Conservation (phyloP, 768 basidiomycete genomes). For the Panellus pusillus region DNA sequence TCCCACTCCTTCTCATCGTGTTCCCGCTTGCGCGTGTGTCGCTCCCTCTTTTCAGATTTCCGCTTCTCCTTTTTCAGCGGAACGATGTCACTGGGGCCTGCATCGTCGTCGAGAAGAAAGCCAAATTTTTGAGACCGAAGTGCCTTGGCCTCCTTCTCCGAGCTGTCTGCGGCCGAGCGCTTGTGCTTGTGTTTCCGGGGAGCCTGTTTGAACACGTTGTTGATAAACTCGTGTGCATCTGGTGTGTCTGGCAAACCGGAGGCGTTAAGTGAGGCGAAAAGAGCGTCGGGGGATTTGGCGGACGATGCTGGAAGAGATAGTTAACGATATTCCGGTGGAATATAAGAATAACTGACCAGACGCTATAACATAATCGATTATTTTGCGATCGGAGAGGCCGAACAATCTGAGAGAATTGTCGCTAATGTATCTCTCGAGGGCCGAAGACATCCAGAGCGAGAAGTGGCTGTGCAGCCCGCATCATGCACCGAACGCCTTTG, state of each 20-base stretch:
- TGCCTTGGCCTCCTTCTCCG: slow-evolving; percentile 73
- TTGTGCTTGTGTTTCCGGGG: slow-evolving; percentile 81
- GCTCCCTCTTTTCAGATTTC: slow-evolving; percentile 53
- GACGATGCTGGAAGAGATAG: slow-evolving; percentile 57
- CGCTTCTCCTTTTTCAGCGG: slow-evolving; percentile 42
- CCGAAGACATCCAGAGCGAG: slow-evolving; percentile 50
- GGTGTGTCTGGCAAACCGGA: slow-evolving; percentile 82
- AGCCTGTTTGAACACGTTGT: slow-evolving; percentile 71
- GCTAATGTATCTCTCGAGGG: slow-evolving; percentile 71
- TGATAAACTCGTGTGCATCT: slow-evolving; percentile 78
- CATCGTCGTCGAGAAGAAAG: slow-evolving; percentile 82
- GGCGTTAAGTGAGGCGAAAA: slow-evolving; percentile 72
- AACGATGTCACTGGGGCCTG: slow-evolving; percentile 40
- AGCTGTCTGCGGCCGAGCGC: slow-evolving; percentile 42
- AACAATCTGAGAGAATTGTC: slow-evolving; percentile 79
- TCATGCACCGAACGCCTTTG: slow-evolving; percentile 65
- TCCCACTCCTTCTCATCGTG: slow-evolving; percentile 85
- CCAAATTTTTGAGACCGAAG: slow-evolving; percentile 73
- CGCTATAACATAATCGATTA: slow-evolving; percentile 85
- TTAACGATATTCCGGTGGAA: neutral
- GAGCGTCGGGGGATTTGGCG: slow-evolving; percentile 75
- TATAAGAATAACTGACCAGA: slow-evolving; percentile 53
- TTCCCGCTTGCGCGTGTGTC: slow-evolving; percentile 77
- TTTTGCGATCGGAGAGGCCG: slow-evolving; percentile 79
- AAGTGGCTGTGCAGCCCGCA: neutral